Base-by-base conservation (phyloP, 2,329 filamentous ascomycete species). In the Ophiosphaerella herpotricha region DNA sequence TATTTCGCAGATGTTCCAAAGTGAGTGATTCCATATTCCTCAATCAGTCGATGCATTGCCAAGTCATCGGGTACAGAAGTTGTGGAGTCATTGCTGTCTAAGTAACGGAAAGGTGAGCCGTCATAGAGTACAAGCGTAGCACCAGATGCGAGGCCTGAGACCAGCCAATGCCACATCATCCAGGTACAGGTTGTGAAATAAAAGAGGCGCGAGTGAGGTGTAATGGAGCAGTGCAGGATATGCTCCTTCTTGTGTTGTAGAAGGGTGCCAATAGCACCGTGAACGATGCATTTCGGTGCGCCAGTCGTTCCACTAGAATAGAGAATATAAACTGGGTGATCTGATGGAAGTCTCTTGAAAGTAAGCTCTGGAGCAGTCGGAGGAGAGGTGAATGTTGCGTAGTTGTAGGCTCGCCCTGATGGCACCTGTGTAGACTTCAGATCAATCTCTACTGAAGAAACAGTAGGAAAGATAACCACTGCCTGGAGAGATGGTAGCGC, bases 131-230 rank as follows among this genome's bases (percentile, higher is more conserved):
- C 82, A 11, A 97, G 78, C 0, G 90, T 93, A 9, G 89, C 84
- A 45, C 93, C 93, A 26, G 85, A 86, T 8, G 92, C 89, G 4
- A 97, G 84, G 5, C 87, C 90, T 1, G 90, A 93, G 16, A 97
- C 83, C 35, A 92, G 86, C 92, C 93, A 97, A 72, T 97, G 93
- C 91, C 92, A 97, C 93, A 97, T 97, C 92, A 99, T 97, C 94
- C 92, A 97, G 0, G 91, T 95, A 9, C 88, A 91, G 3, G 92
- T 97, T 1, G 91, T 96, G 76, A 92, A 97, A 77, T 97, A 97
- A 73, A 97, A 89, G 67, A 97, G 81, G 16, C 87, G 83, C 36
- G 91, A 90, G 2, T 80, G 77, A 0, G 87, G 82, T 7, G 82
- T 80, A 56, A 99, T 85, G 18, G 91, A 91, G 70, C 89, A 90